Base-by-base conservation (phyloP, 768 basidiomycete species). In the Lentinula detonsa region DNA sequence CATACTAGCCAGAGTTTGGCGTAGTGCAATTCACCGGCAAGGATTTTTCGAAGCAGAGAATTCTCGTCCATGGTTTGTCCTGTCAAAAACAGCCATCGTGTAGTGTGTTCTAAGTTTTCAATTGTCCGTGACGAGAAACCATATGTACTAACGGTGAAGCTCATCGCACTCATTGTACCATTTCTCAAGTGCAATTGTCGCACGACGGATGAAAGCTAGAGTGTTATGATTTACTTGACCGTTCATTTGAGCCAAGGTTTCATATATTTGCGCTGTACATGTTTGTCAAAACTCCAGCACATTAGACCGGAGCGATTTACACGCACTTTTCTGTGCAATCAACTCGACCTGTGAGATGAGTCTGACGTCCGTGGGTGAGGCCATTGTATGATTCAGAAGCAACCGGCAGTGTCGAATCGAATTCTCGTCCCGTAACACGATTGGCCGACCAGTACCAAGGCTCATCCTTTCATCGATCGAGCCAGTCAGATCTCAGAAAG, bases 1-100 rank as follows among this genome's bases (percentile, higher is more conserved):
- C 95, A 97, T 21, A 95, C 89, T 35, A 96, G 83, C 95, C 95
- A 97, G 4, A 98, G 79, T 71, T 96, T 95, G 33, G 95, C 91
- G 69, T 96, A 95, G 69, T 95, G 87, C 55, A 96, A 77, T 70
- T 97, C 95, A 5, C 89, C 90, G 2, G 86, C 86, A 21, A 97
- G 85, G 52, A 98, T 86, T 74, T 93, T 95, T 53, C 93, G 85
- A 37, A 94, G 80, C 11, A 97, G 78, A 8, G 90, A 85, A 43
- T 93, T 88, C 67, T 93, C 91, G 62, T 93, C 91, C 85, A 92
- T 90, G 1, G 84, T 81, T 68, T 86, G 85, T 15, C 84, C 90
- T 93, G 65, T 13, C 37, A 64, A 48, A 33, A 37, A 1, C 18
- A 31, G 43, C 13, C 21, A 16, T 28, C 28, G 28, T 28, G 28